These are phyloP conservation scores for Neocatenulostroma microsporum DNA, from an alignment of 2,329 filamentous ascomycete species.

Conservation along the genomic window DNA sequence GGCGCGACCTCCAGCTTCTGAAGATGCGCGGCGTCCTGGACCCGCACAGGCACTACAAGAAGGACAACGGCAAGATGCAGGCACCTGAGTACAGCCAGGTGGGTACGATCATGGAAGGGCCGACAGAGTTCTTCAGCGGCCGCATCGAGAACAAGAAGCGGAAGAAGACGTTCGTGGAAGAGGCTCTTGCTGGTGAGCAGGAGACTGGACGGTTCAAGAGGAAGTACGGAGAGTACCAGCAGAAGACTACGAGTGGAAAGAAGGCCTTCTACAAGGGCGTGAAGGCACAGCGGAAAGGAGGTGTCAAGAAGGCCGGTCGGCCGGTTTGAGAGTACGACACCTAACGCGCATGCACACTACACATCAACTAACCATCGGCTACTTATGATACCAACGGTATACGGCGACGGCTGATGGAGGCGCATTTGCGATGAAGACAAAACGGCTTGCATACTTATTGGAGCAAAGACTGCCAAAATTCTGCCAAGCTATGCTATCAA, in stretches of 20 bases:
- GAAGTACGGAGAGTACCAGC: constrained; percentile 82
- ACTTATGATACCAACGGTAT: no score
- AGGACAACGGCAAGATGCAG: constrained; percentile 62
- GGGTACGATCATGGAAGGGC: constrained; percentile 79
- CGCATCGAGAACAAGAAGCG: constrained; percentile 80
- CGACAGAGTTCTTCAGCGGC: constrained; percentile 76
- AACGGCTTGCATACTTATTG: no score
- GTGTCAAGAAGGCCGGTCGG: constrained; percentile 30
- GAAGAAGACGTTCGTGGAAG: constrained; percentile 78
- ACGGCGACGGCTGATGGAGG: no score
- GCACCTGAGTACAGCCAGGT: constrained; percentile 80
- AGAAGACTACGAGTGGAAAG: constrained; percentile 75
- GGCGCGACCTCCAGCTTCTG: constrained; percentile 80
- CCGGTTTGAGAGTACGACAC: constrained; percentile 16
- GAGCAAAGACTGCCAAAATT: neutral
- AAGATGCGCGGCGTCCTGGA: constrained; percentile 85
- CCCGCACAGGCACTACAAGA: constrained; percentile 85
- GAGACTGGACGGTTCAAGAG: constrained; percentile 66
- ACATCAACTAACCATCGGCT: no score
- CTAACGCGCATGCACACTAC: constrained; percentile 3
- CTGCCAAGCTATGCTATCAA: constrained; percentile 6
- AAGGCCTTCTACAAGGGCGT: constrained; percentile 82
- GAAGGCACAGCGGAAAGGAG: constrained; percentile 48
- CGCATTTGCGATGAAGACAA: no score
- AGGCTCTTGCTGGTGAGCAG: constrained; percentile 63